These are phyloP conservation scores for Cryptococcus sp. DNA, from an alignment of 1,284 basidiomycete genomes.

Conservation along the genomic window DNA sequence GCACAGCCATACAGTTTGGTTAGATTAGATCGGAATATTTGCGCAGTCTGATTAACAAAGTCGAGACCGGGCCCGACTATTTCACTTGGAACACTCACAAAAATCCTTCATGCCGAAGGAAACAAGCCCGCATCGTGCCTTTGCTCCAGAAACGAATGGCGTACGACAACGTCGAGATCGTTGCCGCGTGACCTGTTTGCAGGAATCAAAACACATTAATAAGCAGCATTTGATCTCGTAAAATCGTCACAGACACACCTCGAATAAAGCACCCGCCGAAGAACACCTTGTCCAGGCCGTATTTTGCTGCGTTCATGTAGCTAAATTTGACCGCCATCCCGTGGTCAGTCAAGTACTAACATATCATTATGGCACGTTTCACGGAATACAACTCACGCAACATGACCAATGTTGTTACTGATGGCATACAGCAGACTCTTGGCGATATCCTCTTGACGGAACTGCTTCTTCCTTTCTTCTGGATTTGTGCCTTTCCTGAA, in stretches of 20 bases:
- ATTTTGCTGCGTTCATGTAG: conserved; percentile 99
- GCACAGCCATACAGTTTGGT: conserved; percentile 12
- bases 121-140: conserved; percentile 93
- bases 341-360: conserved; percentile 4
- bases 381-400: conserved; percentile 74
- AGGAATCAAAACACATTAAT: conserved; percentile 1
- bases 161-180: conserved; percentile 95
- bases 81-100: conserved; percentile 63
- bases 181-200: conserved; percentile 82
- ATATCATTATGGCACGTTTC: not conserved
- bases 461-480: conserved; percentile 65
- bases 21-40: not conserved
- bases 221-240: not conserved
- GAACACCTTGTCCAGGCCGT: conserved; percentile 94
- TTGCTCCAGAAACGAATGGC: conserved; percentile 99
- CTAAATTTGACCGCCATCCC: conserved; percentile 54
- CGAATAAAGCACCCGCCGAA: conserved; percentile 99
- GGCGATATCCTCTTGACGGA: conserved; percentile 92
- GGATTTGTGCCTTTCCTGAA: conserved; percentile 70
- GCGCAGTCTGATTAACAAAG: conserved; percentile 1
- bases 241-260: conserved; percentile 60
- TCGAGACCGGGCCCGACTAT: not conserved
- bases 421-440: conserved; percentile 92
- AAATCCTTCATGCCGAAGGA: conserved; percentile 97
- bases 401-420: conserved; percentile 99